phyloP scores from a whole-genome alignment of 2,329 filamentous ascomycete species.

The Colletotrichum sp. region DNA sequence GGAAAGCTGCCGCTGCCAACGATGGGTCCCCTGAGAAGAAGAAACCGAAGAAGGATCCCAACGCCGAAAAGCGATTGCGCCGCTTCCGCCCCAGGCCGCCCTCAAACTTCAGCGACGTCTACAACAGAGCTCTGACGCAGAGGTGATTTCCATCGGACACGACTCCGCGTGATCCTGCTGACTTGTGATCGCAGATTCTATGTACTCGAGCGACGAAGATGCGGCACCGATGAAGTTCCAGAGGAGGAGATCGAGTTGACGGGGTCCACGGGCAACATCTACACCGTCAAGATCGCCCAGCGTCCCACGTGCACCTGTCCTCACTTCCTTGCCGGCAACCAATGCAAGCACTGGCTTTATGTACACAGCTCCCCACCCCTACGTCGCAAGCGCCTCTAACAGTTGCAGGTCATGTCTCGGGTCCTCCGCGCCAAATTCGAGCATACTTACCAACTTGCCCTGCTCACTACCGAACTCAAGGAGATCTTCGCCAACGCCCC shows the following conservation, averaged over 20 bases:
- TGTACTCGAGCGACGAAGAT: conserved; percentile 44
- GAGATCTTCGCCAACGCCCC: conserved; percentile 62
- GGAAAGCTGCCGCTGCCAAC: neutral
- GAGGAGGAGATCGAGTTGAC: conserved; percentile 63
- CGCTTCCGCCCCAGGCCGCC: conserved; percentile 37
- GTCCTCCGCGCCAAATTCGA: conserved; percentile 63
- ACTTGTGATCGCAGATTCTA: conserved; percentile 37
- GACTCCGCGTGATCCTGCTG: neutral
- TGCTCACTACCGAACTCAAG: conserved; percentile 62
- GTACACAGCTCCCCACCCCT: conserved; percentile 33
- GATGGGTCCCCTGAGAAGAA: neutral
- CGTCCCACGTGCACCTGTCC: conserved; percentile 61
- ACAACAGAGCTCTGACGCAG: conserved; percentile 43
- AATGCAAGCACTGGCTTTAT: conserved; percentile 71
- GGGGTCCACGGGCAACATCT: conserved; percentile 70
- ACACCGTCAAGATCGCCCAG: conserved; percentile 59
- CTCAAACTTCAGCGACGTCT: conserved; percentile 38
- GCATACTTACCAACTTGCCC: conserved; percentile 66
- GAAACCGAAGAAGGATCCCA: neutral
- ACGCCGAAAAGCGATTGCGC: conserved; percentile 39
- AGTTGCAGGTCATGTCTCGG: conserved; percentile 54
- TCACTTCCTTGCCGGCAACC: conserved; percentile 55
- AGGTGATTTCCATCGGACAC: conserved; percentile 25
- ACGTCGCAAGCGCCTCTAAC: neutral
- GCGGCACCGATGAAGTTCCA: conserved; percentile 39